Base-by-base conservation (phyloP, 768 basidiomycete genomes). In the Kwoniella sp. region DNA sequence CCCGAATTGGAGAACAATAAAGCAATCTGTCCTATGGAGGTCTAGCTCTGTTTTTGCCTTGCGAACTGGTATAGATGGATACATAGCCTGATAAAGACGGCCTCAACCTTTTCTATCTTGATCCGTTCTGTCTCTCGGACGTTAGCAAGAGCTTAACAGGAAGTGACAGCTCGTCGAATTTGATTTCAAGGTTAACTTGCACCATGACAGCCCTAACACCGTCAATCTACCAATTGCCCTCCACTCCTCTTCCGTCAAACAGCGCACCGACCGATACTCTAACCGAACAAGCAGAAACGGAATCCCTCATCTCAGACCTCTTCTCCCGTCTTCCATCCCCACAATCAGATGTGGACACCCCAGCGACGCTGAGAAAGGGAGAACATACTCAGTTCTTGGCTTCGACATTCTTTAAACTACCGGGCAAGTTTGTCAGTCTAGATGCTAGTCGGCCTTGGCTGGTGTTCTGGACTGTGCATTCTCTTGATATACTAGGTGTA, bases 381-480 rank as follows among this genome's bases (percentile, higher is more conserved):
- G 77, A 83, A 1, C 93, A 96, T 76, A 82, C 92, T 68, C 85
- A 88, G 64, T 95, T 86, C 73, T 85, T 95, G 24, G 83, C 86
- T 1, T 83, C 87, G 25, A 86, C 88, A 36, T 72, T 87, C 8
- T 89, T 92, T 74, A 87, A 91, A 1, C 89, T 98, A 48, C 91
- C 93, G 0, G 82, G 83, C 12, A 83, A 87, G 59, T 98, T 91
- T 77, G 84, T 83, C 21, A 87, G 87, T 50, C 89, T 97, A 72
- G 96, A 98, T 77, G 94, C 95, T 0, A 93, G 91, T 69, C 88
- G 95, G 71, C 90, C 96, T 0, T 98, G 96, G 96, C 82, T 97
- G 27, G 77, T 97, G 63, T 97, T 90, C 81, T 98, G 96, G 94
- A 88, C 87, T 0, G 76, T 94, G 10, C 93, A 99, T 71, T 83